Percentiles rank a stretch among this genome's conserved stretches.
phyloP scores from a whole-genome alignment of 164 flowering plant species.

The Piper longum region DNA sequence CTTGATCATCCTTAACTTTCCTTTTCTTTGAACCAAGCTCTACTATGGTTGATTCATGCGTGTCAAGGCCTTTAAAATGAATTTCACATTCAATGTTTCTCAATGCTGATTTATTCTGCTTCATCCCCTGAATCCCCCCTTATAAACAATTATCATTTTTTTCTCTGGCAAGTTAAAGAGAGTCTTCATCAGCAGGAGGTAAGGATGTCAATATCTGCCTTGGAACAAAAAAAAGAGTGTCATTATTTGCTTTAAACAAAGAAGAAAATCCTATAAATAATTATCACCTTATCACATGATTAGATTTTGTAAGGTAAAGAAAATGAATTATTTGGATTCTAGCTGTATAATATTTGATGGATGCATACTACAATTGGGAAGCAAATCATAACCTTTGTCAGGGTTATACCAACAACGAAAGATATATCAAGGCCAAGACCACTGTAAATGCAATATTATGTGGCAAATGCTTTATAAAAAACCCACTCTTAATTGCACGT shows the following conservation, averaged over 20 bases:
- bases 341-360: slow-evolving; percentile 34
- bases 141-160: slow-evolving; percentile 6
- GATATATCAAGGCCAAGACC: slow-evolving; percentile 61
- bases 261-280: slow-evolving; percentile 7
- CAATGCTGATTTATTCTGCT: slow-evolving; percentile 23
- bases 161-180: slow-evolving; percentile 28
- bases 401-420: neutral
- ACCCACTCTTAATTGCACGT: slow-evolving; percentile 40
- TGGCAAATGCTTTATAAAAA: slow-evolving; percentile 39
- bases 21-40: slow-evolving; percentile 26
- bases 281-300: too few relatives aligned
- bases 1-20: slow-evolving; percentile 31
- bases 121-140: slow-evolving; percentile 11
- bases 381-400: slow-evolving; percentile 18
- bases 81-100: slow-evolving; percentile 9
- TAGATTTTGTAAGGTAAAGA: too few relatives aligned
- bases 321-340: slow-evolving; percentile 37
- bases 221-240: neutral
- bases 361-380: slow-evolving; percentile 15
- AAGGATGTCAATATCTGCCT: slow-evolving; percentile 59
- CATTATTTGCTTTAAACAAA: neutral
- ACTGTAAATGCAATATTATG: slow-evolving; percentile 62
- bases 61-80: slow-evolving; percentile 12
- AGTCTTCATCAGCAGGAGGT: slow-evolving; percentile 21
- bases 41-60: slow-evolving; percentile 9